Conservation (phyloP, 306 rosid species). For the Dalbergia cochinchinensis region DNA sequence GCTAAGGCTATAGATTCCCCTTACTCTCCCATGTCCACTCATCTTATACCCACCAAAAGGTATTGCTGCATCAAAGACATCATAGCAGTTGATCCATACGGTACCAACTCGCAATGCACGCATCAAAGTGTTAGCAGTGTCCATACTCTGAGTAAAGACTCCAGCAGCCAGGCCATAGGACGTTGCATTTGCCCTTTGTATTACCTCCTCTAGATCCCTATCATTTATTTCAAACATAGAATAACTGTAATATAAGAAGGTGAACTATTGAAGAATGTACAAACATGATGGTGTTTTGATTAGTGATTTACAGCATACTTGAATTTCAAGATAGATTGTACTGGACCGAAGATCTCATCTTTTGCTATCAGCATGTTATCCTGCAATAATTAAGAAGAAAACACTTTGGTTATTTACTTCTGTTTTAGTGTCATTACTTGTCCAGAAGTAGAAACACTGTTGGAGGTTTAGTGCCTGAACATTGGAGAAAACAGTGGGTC, state of each 20-base stretch:
- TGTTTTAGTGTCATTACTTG: not conserved
- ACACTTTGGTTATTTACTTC: constrained; percentile 42
- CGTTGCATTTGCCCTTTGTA: constrained; percentile 69
- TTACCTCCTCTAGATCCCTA: constrained; percentile 77
- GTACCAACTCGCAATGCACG: constrained; percentile 77
- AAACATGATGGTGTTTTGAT: not conserved
- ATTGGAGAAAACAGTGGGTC: constrained; percentile 86
- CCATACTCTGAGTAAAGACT: constrained; percentile 63
- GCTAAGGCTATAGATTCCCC: constrained; percentile 70
- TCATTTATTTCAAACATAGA: constrained; percentile 24
- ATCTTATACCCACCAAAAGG: constrained; percentile 91
- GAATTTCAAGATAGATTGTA: constrained; percentile 76
- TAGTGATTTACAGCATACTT: constrained; percentile 50
- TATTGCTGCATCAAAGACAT: constrained; percentile 81
- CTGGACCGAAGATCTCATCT: constrained; percentile 87
- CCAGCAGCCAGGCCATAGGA: constrained; percentile 90
- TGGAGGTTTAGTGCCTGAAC: constrained; percentile 59
- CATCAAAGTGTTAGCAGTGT: constrained; percentile 70
- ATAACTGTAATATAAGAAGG: not conserved
- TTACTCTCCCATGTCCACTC: constrained; percentile 86
- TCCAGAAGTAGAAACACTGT: constrained; percentile 24
- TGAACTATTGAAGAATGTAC: constrained; percentile 15
- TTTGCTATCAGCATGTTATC: constrained; percentile 84
- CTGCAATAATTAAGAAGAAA: constrained; percentile 44
- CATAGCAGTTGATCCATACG: constrained; percentile 81